Evolutionary conservation across 2,329 filamentous ascomycete genomes (phyloP).

Genomic region (Scedosporium dehoogii): DNA sequence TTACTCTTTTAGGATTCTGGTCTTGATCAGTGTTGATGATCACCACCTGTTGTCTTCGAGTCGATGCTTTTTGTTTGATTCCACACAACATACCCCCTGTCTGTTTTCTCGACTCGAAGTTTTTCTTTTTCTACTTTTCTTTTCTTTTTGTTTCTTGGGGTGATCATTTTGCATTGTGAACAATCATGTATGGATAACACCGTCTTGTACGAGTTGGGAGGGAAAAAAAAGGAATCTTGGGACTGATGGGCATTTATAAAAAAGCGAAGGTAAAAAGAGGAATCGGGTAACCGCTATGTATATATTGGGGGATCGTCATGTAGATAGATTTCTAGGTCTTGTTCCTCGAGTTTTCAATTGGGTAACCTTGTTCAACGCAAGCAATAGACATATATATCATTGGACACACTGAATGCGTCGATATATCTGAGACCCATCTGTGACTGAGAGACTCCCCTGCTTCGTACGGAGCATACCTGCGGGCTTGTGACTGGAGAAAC

Average conservation of each 20-base stretch:
- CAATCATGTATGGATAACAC: not conserved
- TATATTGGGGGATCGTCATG: slow-evolving; percentile 1
- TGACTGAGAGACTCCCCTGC: no score
- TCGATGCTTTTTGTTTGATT: not conserved
- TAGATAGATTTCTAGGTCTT: not conserved
- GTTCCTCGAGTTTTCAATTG: not conserved
- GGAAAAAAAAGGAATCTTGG: not conserved
- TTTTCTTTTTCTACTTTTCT: not conserved
- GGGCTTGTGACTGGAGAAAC: no score
- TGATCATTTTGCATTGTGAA: not conserved
- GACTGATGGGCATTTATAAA: not conserved
- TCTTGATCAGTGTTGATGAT: no score
- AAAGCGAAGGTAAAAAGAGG: not conserved
- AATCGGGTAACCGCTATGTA: not conserved
- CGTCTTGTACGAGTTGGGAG: not conserved
- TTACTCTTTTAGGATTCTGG: no score
- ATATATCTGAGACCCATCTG: no score
- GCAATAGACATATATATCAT: no score
- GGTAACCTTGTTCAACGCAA: not conserved
- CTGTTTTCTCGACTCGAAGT: not conserved
- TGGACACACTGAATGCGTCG: no score
- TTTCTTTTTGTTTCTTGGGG: not conserved
- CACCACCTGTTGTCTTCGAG: no score
- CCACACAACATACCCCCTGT: not conserved
- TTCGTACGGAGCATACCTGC: no score